These are phyloP conservation scores for Lasiosphaeria miniovina DNA, from an alignment of 495 filamentous ascomycete species.

Conservation along the genomic window DNA sequence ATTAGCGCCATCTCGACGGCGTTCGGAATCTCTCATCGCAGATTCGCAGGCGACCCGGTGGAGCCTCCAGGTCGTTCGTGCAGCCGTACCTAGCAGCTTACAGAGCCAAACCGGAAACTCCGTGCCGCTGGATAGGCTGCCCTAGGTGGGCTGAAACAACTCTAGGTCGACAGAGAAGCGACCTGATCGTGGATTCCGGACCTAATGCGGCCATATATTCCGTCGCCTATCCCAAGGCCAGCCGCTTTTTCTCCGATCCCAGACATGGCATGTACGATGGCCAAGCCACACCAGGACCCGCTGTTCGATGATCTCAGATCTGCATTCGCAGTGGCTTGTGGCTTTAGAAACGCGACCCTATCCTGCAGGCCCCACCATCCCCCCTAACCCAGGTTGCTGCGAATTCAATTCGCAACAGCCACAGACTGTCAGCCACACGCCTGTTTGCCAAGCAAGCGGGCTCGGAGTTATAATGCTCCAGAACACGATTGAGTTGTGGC, in stretches of 20 bases:
- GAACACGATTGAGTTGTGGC: conserved; percentile 9
- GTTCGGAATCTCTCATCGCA: too few relatives aligned
- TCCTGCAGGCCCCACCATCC: not conserved
- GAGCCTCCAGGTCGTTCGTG: too few relatives aligned
- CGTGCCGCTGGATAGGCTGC: not conserved
- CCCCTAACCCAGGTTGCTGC: too few relatives aligned
- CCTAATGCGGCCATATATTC: not conserved
- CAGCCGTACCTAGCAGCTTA: too few relatives aligned
- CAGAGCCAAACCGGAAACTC: not conserved
- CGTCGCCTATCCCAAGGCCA: not conserved
- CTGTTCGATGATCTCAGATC: not conserved
- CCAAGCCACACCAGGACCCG: not conserved
- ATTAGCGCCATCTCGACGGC: too few relatives aligned
- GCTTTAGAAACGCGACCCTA: not conserved
- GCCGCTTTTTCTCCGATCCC: not conserved
- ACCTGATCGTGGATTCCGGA: not conserved
- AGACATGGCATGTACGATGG: not conserved
- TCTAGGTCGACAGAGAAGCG: not conserved
- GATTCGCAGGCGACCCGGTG: too few relatives aligned
- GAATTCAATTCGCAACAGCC: not conserved
- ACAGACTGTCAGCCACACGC: not conserved
- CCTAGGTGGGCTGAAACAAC: not conserved
- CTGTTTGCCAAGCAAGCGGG: not conserved
- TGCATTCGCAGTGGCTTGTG: not conserved
- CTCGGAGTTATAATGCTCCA: conserved; percentile 14